Evolutionary conservation across 1,284 basidiomycete species (phyloP).

Genomic region (Macrocybe sp.): DNA sequence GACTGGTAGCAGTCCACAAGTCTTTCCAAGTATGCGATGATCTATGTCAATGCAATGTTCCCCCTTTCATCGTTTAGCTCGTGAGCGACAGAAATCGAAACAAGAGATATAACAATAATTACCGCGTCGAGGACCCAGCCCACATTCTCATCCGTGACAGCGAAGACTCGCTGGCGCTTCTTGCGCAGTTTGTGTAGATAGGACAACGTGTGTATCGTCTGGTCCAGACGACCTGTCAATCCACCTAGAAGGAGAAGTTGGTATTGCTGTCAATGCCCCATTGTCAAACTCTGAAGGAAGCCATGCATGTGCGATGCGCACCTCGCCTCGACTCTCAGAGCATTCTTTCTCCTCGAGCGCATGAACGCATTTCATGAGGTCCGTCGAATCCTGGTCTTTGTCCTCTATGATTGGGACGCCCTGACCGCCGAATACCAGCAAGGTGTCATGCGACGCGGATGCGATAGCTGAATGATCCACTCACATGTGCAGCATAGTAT

Average conservation of each 20-base stretch:
- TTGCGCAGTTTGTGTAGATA: slow-evolving; percentile 79
- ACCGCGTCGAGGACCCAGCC: slow-evolving; percentile 86
- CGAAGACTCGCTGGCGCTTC: slow-evolving; percentile 60
- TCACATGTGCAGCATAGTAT: slow-evolving; percentile 63
- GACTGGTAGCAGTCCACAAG: slow-evolving; percentile 91
- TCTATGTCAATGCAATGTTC: slow-evolving; percentile 76
- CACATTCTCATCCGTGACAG: slow-evolving; percentile 81
- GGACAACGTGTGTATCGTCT: slow-evolving; percentile 89
- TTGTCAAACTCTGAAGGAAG: neutral
- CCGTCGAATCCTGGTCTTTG: slow-evolving; percentile 80
- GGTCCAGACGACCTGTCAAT: slow-evolving; percentile 87
- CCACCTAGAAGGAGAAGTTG: slow-evolving; percentile 85
- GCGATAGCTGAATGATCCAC: slow-evolving; percentile 13
- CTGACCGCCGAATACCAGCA: slow-evolving; percentile 28
- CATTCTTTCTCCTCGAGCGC: slow-evolving; percentile 53
- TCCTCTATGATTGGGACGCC: slow-evolving; percentile 69
- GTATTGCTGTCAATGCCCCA: slow-evolving; percentile 35
- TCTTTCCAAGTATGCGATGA: slow-evolving; percentile 72
- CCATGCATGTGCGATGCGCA: slow-evolving; percentile 13
- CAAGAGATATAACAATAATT: slow-evolving; percentile 19
- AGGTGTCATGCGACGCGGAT: neutral
- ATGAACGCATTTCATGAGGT: slow-evolving; percentile 88
- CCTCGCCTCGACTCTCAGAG: slow-evolving; percentile 27
- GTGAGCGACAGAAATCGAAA: slow-evolving; percentile 2
- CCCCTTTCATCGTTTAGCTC: slow-evolving; percentile 46